These are phyloP conservation scores for Podospora pseudocomata DNA, from an alignment of 495 filamentous ascomycete genomes.

Conservation along the genomic window DNA sequence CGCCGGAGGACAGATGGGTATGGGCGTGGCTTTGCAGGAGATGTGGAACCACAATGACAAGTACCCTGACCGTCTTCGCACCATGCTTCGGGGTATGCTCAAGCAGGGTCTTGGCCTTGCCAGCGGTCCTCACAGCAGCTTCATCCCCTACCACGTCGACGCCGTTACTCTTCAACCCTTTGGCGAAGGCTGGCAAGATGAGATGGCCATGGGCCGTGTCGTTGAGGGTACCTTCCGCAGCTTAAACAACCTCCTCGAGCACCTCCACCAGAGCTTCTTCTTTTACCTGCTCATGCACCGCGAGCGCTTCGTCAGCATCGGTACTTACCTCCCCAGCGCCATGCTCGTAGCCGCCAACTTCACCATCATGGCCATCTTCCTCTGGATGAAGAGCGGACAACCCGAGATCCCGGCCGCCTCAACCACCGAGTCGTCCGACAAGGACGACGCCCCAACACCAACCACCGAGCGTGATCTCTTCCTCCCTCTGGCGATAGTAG, in stretches of 20 bases:
- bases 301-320: conserved; percentile 93
- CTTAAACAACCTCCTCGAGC: conserved; percentile 93
- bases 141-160: conserved; percentile 97
- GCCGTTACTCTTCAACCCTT: conserved; percentile 88
- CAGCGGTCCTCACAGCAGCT: conserved; percentile 87
- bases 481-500: conserved; percentile 70
- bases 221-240: conserved; percentile 86
- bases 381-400: conserved; percentile 84
- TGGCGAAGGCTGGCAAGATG: conserved; percentile 92
- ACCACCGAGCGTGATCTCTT: conserved; percentile 70
- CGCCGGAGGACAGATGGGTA: conserved; percentile 88
- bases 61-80: conserved; percentile 78
- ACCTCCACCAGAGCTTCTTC: conserved; percentile 98
- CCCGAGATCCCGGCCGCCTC: conserved; percentile 18
- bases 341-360: conserved; percentile 95
- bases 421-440: conserved; percentile 23
- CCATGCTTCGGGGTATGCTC: conserved; percentile 90
- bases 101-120: conserved; percentile 86
- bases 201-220: conserved; percentile 88
- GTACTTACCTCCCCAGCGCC: conserved; percentile 92
- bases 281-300: conserved; percentile 92
- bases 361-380: conserved; percentile 86
- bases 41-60: conserved; percentile 80
- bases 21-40: conserved; percentile 74
- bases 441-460: conserved; percentile 14